Evolutionary conservation across 306 rosid species (phyloP).

Genomic region (Cyclanthera cordifolia): DNA sequence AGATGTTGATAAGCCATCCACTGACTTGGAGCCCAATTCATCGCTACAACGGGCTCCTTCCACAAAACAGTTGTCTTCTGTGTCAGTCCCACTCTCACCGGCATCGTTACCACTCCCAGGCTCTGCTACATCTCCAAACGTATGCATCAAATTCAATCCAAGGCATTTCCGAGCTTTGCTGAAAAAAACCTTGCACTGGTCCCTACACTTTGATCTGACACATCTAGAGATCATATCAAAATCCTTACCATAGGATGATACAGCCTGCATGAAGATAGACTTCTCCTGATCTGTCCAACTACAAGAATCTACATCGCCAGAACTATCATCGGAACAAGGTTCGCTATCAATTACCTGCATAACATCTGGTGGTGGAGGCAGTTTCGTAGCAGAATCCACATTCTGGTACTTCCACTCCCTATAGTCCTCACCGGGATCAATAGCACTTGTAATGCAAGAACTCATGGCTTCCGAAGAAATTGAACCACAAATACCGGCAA

Average conservation of each 20-base stretch:
- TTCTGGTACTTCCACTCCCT: not conserved
- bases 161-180: conserved; percentile 89
- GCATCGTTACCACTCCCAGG: conserved; percentile 39
- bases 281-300: conserved; percentile 91
- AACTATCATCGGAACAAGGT: conserved; percentile 87
- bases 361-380: conserved; percentile 29
- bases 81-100: conserved; percentile 64
- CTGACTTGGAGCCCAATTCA: conserved; percentile 42
- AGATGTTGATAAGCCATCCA: conserved; percentile 35
- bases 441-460: conserved; percentile 65
- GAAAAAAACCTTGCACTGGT: conserved; percentile 85
- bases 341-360: conserved; percentile 48
- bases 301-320: conserved; percentile 69
- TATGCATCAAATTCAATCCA: conserved; percentile 55
- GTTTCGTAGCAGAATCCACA: conserved; percentile 16
- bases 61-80: conserved; percentile 54
- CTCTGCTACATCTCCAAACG: conserved; percentile 36
- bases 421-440: conserved; percentile 30
- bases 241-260: conserved; percentile 71
- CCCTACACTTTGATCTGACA: conserved; percentile 59
- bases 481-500: conserved; percentile 84
- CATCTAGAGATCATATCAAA: conserved; percentile 53
- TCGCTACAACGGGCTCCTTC: conserved; percentile 44
- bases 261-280: conserved; percentile 65
- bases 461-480: conserved; percentile 77